Percentiles rank a stretch among this genome's conserved stretches.
Evolutionary conservation across 345 rosid species (phyloP).

Genomic region (Linum trigynum): DNA sequence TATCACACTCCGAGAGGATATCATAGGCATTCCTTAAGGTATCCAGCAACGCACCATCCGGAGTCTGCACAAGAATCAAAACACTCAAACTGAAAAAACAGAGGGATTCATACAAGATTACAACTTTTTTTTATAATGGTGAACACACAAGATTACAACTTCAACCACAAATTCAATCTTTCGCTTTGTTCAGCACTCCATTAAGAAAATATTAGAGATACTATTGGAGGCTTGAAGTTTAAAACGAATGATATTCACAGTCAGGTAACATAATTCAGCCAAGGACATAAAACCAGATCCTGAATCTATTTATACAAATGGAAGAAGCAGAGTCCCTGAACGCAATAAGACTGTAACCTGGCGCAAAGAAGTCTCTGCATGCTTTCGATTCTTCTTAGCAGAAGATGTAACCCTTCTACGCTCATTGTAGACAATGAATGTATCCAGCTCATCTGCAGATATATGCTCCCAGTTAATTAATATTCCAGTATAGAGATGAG

Average conservation of each 20-base stretch:
- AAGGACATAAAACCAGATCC: neutral
- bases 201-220: neutral
- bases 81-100: slow-evolving; percentile 7
- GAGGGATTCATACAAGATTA: neutral
- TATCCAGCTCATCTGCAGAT: slow-evolving; percentile 55
- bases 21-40: slow-evolving; percentile 77
- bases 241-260: neutral
- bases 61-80: slow-evolving; percentile 52
- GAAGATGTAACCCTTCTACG: slow-evolving; percentile 89
- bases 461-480: slow-evolving; percentile 9
- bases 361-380: slow-evolving; percentile 51
- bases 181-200: neutral
- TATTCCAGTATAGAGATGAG: slow-evolving; percentile 5
- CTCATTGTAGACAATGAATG: slow-evolving; percentile 78
- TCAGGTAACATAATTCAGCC: neutral
- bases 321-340: neutral
- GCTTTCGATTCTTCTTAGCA: slow-evolving; percentile 77
- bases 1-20: slow-evolving; percentile 61
- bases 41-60: slow-evolving; percentile 85
- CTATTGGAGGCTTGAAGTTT: neutral
- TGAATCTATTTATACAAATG: neutral
- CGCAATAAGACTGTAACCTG: slow-evolving; percentile 49
- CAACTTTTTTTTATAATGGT: too few relatives aligned
- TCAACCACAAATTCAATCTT: neutral
- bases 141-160: neutral